A percentile compares a stretch with the other conserved stretches of the same genome.
phyloP scores from a whole-genome alignment of 2,329 filamentous ascomycete species.

The Tolypocladium pustulatum region DNA sequence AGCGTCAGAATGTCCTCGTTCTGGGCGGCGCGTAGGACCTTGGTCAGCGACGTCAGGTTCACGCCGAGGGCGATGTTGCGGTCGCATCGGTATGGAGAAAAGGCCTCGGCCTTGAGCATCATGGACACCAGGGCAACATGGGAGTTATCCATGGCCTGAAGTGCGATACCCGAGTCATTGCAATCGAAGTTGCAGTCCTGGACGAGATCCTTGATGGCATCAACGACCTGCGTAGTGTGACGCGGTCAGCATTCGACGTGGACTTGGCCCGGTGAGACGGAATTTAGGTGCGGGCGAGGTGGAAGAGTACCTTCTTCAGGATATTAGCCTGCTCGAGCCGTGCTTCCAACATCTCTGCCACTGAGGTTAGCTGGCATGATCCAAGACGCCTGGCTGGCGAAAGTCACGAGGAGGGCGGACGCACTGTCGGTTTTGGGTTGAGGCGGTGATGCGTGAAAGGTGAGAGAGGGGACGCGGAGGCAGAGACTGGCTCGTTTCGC shows the following conservation, averaged over 20 bases:
- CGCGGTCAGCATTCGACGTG: not conserved
- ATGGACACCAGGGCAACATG: slow-evolving; percentile 98
- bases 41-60: slow-evolving; percentile 92
- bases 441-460: not conserved
- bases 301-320: slow-evolving; percentile 71
- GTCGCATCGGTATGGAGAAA: slow-evolving; percentile 94
- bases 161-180: slow-evolving; percentile 97
- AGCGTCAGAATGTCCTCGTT: slow-evolving; percentile 91
- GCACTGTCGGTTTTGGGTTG: not conserved
- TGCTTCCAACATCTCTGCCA: slow-evolving; percentile 76
- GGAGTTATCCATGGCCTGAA: slow-evolving; percentile 99
- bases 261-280: not conserved
- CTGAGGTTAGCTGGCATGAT: not conserved
- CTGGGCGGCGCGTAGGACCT: slow-evolving; percentile 89
- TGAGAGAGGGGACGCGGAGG: not conserved
- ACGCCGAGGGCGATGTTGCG: slow-evolving; percentile 97
- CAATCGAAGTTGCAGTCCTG: slow-evolving; percentile 99
- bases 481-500: not conserved
- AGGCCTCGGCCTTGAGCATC: slow-evolving; percentile 93
- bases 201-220: slow-evolving; percentile 97
- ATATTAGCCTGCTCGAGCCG: slow-evolving; percentile 87
- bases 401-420: not conserved
- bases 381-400: not conserved
- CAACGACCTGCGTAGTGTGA: slow-evolving; percentile 60
- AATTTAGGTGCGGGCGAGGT: not conserved